Evolutionary conservation across 2,329 filamentous ascomycete species (phyloP).

Genomic region (Fusarium phyllophilum): DNA sequence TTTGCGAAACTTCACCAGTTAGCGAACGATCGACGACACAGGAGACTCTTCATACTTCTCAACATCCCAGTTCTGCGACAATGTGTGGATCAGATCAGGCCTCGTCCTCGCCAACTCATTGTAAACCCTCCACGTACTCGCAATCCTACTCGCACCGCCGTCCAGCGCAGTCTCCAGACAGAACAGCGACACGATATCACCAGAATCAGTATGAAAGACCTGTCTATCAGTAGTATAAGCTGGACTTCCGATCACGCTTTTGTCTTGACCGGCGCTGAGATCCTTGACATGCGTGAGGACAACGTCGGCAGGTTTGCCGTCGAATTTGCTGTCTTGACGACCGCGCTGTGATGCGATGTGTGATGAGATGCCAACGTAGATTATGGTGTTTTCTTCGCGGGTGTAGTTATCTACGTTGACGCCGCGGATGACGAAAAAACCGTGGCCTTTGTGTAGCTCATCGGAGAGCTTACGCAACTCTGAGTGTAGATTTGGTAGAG

Average conservation of each 20-base stretch:
- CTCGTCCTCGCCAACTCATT: conserved; percentile 67
- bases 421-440: conserved; percentile 71
- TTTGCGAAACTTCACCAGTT: conserved; percentile 25
- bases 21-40: too few species aligned
- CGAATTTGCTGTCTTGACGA: conserved; percentile 59
- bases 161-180: conserved; percentile 60
- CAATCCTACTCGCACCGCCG: conserved; percentile 67
- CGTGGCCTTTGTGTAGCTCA: conserved; percentile 67
- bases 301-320: conserved; percentile 60
- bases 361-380: conserved; percentile 68
- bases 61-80: conserved; percentile 59
- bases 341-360: conserved; percentile 66
- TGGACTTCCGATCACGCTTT: conserved; percentile 59
- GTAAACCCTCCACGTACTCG: conserved; percentile 68
- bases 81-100: conserved; percentile 66
- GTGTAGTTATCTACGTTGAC: conserved; percentile 62
- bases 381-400: conserved; percentile 66
- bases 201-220: conserved; percentile 69
- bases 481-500: conserved; percentile 61
- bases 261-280: conserved; percentile 54
- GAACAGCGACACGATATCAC: conserved; percentile 68
- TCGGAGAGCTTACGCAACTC: conserved; percentile 62
- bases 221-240: conserved; percentile 70
- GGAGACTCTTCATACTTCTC: too few species aligned
- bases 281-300: conserved; percentile 66